Base-by-base conservation (phyloP, 345 rosid genomes). In the Acer yangbiense region DNA sequence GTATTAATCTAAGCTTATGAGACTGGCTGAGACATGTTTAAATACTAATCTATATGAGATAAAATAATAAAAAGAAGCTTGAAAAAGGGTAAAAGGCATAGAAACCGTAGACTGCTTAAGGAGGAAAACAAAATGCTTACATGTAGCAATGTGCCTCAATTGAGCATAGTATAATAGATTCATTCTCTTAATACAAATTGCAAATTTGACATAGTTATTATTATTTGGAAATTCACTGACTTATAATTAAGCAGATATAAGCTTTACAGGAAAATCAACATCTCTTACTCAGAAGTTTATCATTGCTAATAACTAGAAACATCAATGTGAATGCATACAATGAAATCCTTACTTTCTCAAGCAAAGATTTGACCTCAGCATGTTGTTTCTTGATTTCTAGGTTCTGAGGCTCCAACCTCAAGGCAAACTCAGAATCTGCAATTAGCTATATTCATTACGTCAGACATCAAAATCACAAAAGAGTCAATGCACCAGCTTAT, bases 351-450 rank as follows among this genome's bases (percentile, higher is more conserved):
- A 90, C 99, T 78, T 93, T 93, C 84, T 90, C 91, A 72, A 86
- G 88, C 76, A 92, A 80, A 69, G 89, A 86, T 84, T 91, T 93
- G 58, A 87, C 86, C 71, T 91, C 92, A 9, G 93, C 82, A 79
- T 85, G 83, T 70, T 91, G 99, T 87, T 91, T 93, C 88, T 91
- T 90, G 77, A 94, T 80, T 81, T 93, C 98, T 82, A 89, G 93
- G 79, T 90, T 96, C 66, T 91, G 79, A 63, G 97, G 97, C 84
- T 96, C 99, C 84, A 96, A 82, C 83, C 89, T 86, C 81, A 92
- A 79, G 68, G 92, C 91, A 89, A 93, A 89, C 86, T 89, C 97
- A 63, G 97, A 87, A 96, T 96, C 99, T 95, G 92, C 85, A 75
- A 43, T 80, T 32, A 74, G 79, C 81, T 81, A 76, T 66, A 61